Evolutionary conservation across 2,329 filamentous ascomycete species (phyloP).

Genomic region (Exophiala viscosa): DNA sequence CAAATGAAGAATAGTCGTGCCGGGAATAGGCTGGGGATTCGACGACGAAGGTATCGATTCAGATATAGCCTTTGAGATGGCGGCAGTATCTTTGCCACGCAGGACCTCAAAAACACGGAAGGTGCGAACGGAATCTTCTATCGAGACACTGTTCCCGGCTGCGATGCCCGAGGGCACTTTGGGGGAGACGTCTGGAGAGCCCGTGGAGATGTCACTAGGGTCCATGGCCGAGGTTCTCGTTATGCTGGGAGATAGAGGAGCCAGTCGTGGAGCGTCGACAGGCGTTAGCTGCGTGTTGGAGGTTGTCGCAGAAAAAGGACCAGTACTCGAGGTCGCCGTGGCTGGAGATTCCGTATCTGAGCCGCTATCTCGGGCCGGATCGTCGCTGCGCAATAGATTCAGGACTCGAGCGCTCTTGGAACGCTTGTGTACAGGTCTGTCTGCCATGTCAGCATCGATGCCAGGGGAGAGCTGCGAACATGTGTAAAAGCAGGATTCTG

Average conservation of each 20-base stretch:
- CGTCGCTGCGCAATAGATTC: conserved; percentile 52
- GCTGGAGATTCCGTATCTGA: conserved; percentile 31
- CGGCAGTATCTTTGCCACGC: conserved; percentile 82
- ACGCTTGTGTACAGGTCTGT: conserved; percentile 47
- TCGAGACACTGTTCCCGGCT: conserved; percentile 47
- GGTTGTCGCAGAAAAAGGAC: conserved; percentile 12
- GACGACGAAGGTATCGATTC: conserved; percentile 51
- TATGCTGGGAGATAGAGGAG: conserved; percentile 25
- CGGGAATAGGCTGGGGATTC: conserved; percentile 45
- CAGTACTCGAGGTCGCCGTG: conserved; percentile 17
- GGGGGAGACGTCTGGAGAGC: conserved; percentile 31
- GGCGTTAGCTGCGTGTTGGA: conserved; percentile 13
- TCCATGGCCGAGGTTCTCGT: conserved; percentile 31
- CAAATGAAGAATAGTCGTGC: conserved; percentile 86
- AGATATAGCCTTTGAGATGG: conserved; percentile 78
- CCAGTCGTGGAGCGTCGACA: conserved; percentile 14
- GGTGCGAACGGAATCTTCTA: conserved; percentile 91
- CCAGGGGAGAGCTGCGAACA: not conserved
- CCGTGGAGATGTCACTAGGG: conserved; percentile 30
- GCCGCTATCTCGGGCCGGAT: conserved; percentile 42
- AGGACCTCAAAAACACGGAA: conserved; percentile 93
- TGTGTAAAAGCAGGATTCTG: not conserved
- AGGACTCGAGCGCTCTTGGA: conserved; percentile 53
- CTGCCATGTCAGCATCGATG: conserved; percentile 30
- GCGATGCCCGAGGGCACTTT: conserved; percentile 35